These are phyloP conservation scores for Trichosporon sp. DNA, from an alignment of 1,284 basidiomycete species.

Conservation along the genomic window DNA sequence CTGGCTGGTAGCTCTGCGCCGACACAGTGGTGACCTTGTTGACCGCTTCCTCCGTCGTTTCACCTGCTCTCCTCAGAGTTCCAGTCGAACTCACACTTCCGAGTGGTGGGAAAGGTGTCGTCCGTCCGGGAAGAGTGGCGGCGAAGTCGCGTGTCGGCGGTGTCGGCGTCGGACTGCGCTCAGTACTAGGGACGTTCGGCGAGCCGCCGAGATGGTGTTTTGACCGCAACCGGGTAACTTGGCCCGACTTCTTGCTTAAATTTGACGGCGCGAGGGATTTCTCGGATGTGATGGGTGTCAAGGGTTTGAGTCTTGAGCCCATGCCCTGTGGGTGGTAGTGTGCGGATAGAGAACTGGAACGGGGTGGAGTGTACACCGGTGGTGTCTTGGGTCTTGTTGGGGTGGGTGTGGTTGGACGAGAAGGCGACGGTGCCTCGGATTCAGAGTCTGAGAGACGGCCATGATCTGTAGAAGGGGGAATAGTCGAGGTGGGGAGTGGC, in stretches of 20 bases:
- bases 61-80: too few species aligned
- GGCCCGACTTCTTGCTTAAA: background rate
- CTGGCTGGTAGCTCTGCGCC: too few species aligned
- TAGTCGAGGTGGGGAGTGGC: background rate
- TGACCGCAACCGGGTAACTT: background rate
- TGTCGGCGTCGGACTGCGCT: too few species aligned
- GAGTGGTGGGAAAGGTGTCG: too few species aligned
- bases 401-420: background rate
- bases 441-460: background rate
- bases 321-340: background rate
- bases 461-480: background rate
- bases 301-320: too few species aligned
- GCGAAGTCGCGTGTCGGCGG: too few species aligned
- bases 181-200: background rate
- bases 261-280: background rate
- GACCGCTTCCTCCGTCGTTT: too few species aligned
- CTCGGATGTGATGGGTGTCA: background rate
- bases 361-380: background rate
- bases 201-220: background rate
- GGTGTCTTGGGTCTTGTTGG: background rate
- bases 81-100: too few species aligned
- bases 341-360: background rate
- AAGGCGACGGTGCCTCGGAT: background rate
- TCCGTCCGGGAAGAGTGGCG: too few species aligned
- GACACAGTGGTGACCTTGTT: too few species aligned